These are phyloP conservation scores for Talaromyces sp. DNA, from an alignment of 2,329 filamentous ascomycete genomes.

Conservation along the genomic window DNA sequence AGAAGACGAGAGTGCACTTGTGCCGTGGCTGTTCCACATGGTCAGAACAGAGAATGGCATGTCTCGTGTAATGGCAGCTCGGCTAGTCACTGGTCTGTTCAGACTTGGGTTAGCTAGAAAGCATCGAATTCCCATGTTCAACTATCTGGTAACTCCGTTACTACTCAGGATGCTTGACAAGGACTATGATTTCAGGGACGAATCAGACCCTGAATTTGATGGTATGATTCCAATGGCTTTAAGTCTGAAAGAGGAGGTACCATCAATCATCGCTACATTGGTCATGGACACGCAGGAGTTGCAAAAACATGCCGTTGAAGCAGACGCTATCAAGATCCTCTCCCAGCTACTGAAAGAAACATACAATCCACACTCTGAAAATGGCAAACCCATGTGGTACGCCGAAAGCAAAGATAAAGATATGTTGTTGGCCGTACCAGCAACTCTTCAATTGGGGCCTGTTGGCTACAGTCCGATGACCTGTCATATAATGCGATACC, in stretches of 20 bases:
- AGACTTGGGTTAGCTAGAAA: conserved; percentile 65
- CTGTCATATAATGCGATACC: conserved; percentile 68
- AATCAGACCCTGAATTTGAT: conserved; percentile 39
- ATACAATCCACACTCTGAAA: conserved; percentile 57
- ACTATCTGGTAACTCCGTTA: conserved; percentile 66
- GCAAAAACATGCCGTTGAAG: conserved; percentile 78
- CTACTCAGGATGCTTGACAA: conserved; percentile 65
- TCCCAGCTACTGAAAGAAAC: conserved; percentile 63
- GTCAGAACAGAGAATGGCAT: conserved; percentile 57
- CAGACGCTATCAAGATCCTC: conserved; percentile 59
- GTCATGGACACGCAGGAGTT: conserved; percentile 74
- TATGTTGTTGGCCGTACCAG: conserved; percentile 21
- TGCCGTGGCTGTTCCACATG: conserved; percentile 69
- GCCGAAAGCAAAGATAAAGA: conserved; percentile 28
- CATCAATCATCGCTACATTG: conserved; percentile 71
- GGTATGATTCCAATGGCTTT: conserved; percentile 44
- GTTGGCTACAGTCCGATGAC: conserved; percentile 60
- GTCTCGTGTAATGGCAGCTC: conserved; percentile 65
- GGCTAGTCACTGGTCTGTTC: conserved; percentile 66
- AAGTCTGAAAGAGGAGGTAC: conserved; percentile 65
- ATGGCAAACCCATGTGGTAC: conserved; percentile 55
- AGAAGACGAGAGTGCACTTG: conserved; percentile 65
- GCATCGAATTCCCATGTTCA: conserved; percentile 61
- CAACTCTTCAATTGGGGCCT: conserved; percentile 54
- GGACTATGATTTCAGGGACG: conserved; percentile 39